Base-by-base conservation (phyloP, 495 filamentous ascomycete species). In the Monascus purpureus region DNA sequence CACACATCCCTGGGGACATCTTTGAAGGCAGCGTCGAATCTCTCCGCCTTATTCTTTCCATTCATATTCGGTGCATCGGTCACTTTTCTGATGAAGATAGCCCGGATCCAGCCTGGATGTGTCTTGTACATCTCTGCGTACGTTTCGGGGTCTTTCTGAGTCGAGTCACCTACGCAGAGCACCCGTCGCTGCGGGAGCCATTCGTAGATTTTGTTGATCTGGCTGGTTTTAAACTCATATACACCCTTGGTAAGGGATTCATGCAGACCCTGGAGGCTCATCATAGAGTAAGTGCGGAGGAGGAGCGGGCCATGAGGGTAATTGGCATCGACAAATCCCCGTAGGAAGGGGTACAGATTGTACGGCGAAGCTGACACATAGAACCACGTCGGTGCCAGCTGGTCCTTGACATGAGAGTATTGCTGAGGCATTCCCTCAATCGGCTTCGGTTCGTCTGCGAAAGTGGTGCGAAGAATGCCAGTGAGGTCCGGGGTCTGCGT, bases 321-420 rank as follows among this genome's bases (percentile, higher is more conserved):
- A 51, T 84, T 50, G 11, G 61, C 42, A 33, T 76, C 56, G 0
- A 82, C 57, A 63, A 96, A 65, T 0, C 59, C 43, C 37, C 65
- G 72, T n/a, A 95, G 71, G 59, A 93, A 92, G 2, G 80, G 75
- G 52, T 93, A 93, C 2, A 96, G 71, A 40, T 93, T 94, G 62
- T 95, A 93, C 1, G 88, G 88, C 2, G 84, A 93, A 1, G 88
- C 88, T 3, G 83, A 92, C 30, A 96, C 72, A 56, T 96, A 96
- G 56, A 90, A 93, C 70, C 78, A 94, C 1, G 82, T 67, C 7
- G 88, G 77, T 2, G 57, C 49, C 3, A 80, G 64, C 32, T 68
- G 41, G 8, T 56, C 49, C 29, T 74, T 59, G 17, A 90, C 63
- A 33, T 73, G 57, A 13, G 45, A 42, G 55, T 96, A 96, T 2